These are phyloP conservation scores for Thyridium curvatum DNA, from an alignment of 2,329 filamentous ascomycete species.

Conservation along the genomic window DNA sequence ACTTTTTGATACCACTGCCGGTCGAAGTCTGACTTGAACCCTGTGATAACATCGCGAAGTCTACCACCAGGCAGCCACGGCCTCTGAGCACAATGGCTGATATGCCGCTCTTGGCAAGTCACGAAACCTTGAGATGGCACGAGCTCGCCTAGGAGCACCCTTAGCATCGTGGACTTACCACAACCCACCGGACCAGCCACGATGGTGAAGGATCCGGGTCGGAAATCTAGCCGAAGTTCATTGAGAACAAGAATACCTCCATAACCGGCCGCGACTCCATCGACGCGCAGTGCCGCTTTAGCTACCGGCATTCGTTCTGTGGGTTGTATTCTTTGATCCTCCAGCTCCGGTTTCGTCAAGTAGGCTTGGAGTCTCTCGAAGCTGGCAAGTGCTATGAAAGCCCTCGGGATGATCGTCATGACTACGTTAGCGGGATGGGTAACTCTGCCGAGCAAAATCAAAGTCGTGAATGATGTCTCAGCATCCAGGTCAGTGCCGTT, in stretches of 20 bases:
- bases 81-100: slow-evolving; percentile 6
- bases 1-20: slow-evolving; percentile 2
- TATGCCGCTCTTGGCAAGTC: neutral
- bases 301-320: neutral
- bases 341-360: slow-evolving; percentile 14
- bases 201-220: slow-evolving; percentile 14
- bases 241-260: too few relatives aligned
- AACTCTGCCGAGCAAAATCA: slow-evolving; percentile 28
- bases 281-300: neutral
- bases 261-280: neutral
- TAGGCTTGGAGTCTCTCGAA: slow-evolving; percentile 31
- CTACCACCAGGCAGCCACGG: slow-evolving; percentile 9
- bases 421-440: slow-evolving; percentile 37
- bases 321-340: slow-evolving; percentile 2
- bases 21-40: neutral
- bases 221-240: too few relatives aligned
- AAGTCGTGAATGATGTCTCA: slow-evolving; percentile 31
- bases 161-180: slow-evolving; percentile 21
- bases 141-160: slow-evolving; percentile 21
- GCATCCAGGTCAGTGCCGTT: slow-evolving; percentile 18
- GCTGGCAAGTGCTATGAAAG: slow-evolving; percentile 21
- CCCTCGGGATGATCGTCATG: slow-evolving; percentile 30
- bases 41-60: slow-evolving; percentile 5
- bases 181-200: slow-evolving; percentile 18
- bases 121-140: neutral